These are phyloP conservation scores for Murraya koenigii DNA, from an alignment of 345 rosid genomes.

Conservation along the genomic window DNA sequence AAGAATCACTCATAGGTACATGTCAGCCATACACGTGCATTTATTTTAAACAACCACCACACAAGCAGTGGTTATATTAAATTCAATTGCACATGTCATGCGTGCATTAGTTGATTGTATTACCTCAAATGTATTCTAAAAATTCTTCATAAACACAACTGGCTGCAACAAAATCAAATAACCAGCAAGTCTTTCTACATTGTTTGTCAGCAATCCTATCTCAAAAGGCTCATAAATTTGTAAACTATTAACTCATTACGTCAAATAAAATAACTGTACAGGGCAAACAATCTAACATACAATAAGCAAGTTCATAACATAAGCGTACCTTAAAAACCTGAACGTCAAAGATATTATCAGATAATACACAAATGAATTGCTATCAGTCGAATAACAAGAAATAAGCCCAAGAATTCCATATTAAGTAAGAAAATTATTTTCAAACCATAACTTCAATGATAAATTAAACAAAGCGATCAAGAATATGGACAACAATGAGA, in stretches of 20 bases:
- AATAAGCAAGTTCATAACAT: neutral
- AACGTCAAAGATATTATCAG: neutral
- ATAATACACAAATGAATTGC: neutral
- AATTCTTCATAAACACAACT: too few relatives aligned
- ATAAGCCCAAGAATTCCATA: neutral
- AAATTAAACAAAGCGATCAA: neutral
- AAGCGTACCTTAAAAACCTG: neutral
- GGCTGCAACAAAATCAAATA: neutral
- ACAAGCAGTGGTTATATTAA: too few relatives aligned
- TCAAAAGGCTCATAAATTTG: neutral
- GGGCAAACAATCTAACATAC: neutral
- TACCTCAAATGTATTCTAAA: too few relatives aligned
- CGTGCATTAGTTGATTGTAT: too few relatives aligned
- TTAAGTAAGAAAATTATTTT: neutral
- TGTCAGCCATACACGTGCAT: too few relatives aligned
- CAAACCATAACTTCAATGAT: neutral
- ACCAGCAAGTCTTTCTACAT: neutral
- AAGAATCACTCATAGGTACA: too few relatives aligned
- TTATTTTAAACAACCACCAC: too few relatives aligned
- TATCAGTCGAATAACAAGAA: neutral
- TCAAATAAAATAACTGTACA: neutral
- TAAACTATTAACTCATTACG: neutral
- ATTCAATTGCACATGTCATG: too few relatives aligned
- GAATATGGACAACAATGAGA: slow-evolving; percentile 36
- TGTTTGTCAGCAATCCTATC: neutral